These are phyloP conservation scores for Endoconidiophora polonica DNA, from an alignment of 2,329 filamentous ascomycete species.

Conservation along the genomic window DNA sequence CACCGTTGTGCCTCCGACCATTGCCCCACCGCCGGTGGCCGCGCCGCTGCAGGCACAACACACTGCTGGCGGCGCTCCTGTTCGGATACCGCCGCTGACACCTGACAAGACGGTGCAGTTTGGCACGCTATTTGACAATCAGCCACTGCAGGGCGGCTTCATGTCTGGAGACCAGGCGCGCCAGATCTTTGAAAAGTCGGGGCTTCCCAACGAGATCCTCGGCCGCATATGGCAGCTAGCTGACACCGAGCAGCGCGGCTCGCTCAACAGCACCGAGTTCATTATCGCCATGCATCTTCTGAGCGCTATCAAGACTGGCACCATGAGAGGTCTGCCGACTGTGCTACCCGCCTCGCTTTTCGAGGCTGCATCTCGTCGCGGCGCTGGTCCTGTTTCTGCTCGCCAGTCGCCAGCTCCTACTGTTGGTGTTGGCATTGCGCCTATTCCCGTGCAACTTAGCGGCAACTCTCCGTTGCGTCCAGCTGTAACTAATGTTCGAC, in stretches of 20 bases:
- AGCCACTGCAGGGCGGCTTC: conserved; percentile 57
- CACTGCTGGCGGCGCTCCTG: conserved; percentile 43
- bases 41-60: conserved; percentile 36
- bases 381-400: conserved; percentile 21
- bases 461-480: conserved; percentile 46
- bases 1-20: conserved; percentile 14
- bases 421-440: conserved; percentile 15
- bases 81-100: conserved; percentile 76
- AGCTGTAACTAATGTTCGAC: conserved; percentile 31
- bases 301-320: conserved; percentile 74
- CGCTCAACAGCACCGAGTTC: conserved; percentile 77
- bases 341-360: conserved; percentile 73
- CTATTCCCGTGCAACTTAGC: conserved; percentile 65
- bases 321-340: conserved; percentile 61
- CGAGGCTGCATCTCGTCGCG: conserved; percentile 68
- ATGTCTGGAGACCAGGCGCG: conserved; percentile 78
- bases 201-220: conserved; percentile 73
- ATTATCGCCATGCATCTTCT: conserved; percentile 97
- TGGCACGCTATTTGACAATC: conserved; percentile 76
- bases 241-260: conserved; percentile 82
- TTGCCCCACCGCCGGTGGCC: conserved; percentile 29
- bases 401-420: conserved; percentile 35
- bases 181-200: conserved; percentile 86
- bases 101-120: conserved; percentile 86
- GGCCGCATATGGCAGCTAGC: conserved; percentile 94